Conservation (phyloP, 1,139 yeast species). For the Chernovozyma aurita region DNA sequence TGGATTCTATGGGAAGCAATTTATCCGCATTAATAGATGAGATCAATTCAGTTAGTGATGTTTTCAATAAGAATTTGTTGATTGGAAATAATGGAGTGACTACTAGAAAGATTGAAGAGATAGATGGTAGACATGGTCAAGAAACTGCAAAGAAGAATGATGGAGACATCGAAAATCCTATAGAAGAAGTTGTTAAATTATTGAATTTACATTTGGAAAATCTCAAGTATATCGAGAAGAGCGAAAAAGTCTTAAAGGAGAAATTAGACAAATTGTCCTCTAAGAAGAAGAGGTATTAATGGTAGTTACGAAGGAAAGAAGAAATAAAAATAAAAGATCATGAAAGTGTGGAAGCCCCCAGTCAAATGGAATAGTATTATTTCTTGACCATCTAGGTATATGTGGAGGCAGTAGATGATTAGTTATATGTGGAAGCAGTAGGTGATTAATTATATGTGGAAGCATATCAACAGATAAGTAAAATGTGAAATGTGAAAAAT, state of each 20-base stretch:
- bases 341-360: no score
- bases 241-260: conserved; percentile 63
- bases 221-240: conserved; percentile 77
- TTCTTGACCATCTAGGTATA: no score
- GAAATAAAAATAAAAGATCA: no score
- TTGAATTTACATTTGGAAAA: conserved; percentile 88
- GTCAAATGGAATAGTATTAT: no score
- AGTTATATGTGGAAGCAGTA: no score
- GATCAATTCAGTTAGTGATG: conserved; percentile 81
- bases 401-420: no score
- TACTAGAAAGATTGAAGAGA: conserved; percentile 16
- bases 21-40: conserved; percentile 75
- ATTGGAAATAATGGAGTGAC: conserved; percentile 18
- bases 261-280: conserved; percentile 42
- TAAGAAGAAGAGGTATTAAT: not conserved
- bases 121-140: conserved; percentile 15
- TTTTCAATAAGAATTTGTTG: conserved; percentile 58
- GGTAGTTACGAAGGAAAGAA: no score
- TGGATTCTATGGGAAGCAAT: conserved; percentile 73
- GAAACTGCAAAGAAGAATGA: conserved; percentile 9
- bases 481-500: no score
- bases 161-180: conserved; percentile 37
- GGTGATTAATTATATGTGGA: no score
- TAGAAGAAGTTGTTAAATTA: conserved; percentile 68
- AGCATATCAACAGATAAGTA: no score